A percentile compares a stretch with the other conserved stretches of the same genome.
Conservation (phyloP, 108 stramenopile genomes). For the Cyclotella cryptica region DNA sequence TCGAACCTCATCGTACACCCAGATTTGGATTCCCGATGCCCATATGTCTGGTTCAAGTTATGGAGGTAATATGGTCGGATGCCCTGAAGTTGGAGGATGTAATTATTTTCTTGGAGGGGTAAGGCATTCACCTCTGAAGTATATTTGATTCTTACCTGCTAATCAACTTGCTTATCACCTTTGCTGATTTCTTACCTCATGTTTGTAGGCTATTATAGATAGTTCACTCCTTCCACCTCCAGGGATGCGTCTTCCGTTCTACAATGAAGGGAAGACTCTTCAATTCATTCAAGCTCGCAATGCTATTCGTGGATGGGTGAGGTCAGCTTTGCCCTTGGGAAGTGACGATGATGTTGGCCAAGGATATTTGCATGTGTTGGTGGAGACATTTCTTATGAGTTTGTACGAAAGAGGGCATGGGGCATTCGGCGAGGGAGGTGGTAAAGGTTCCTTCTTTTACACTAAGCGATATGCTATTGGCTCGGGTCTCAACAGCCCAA, state of each 20-base stretch:
- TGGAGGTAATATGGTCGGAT: constrained; percentile 72
- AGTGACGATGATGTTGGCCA: constrained; percentile 83
- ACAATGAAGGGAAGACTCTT: constrained; percentile 69
- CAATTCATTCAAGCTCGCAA: constrained; percentile 87
- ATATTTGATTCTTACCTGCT: no score
- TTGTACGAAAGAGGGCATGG: constrained; percentile 89
- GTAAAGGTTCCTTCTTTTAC: constrained; percentile 71
- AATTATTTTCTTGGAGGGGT: constrained; percentile 84
- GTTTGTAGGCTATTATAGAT: constrained; percentile 68
- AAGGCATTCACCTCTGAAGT: no score
- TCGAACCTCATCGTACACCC: constrained; percentile 82
- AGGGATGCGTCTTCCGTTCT: constrained; percentile 77
- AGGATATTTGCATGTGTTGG: constrained; percentile 74
- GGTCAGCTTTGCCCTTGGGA: constrained; percentile 75
- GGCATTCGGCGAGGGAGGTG: constrained; percentile 84
- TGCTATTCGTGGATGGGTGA: constrained; percentile 85
- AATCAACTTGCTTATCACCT: no score
- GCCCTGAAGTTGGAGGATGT: constrained; percentile 75
- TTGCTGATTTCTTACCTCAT: no score
- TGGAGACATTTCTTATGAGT: constrained; percentile 84
- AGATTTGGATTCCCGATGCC: constrained; percentile 89
- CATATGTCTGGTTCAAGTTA: constrained; percentile 77
- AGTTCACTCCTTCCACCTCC: constrained; percentile 75
- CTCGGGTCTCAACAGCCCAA: constrained; percentile 83
- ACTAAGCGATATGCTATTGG: constrained; percentile 75